Conservation (phyloP, 495 filamentous ascomycete genomes). For the Penicillium odoratum region DNA sequence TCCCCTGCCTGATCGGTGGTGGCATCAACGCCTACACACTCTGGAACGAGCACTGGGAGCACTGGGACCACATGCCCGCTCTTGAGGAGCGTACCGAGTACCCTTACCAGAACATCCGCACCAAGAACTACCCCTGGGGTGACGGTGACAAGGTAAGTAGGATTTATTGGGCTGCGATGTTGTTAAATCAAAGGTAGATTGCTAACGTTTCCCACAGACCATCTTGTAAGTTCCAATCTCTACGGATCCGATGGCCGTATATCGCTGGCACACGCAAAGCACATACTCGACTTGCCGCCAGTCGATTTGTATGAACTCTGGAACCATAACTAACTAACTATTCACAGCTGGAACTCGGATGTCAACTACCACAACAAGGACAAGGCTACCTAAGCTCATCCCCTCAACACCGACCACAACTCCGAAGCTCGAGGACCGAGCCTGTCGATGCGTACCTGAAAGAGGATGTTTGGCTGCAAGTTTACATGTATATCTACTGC, state of each 20-base stretch:
- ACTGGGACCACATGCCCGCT: constrained; percentile 81
- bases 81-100: constrained; percentile 88
- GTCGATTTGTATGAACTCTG: not conserved
- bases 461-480: constrained; percentile 16
- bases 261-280: not conserved
- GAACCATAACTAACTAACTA: not conserved
- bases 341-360: constrained; percentile 79
- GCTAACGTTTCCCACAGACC: constrained; percentile 49
- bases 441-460: constrained; percentile 9
- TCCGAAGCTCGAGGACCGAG: constrained; percentile 8
- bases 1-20: constrained; percentile 69
- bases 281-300: not conserved
- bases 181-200: not conserved
- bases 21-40: constrained; percentile 79
- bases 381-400: constrained; percentile 56
- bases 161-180: not conserved
- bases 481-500: constrained; percentile 30
- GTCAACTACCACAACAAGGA: constrained; percentile 98
- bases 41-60: constrained; percentile 95
- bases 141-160: constrained; percentile 84
- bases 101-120: constrained; percentile 89
- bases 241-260: not conserved
- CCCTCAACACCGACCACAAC: constrained; percentile 2
- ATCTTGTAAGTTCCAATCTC: constrained; percentile 60
- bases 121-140: constrained; percentile 88